Percentiles rank a stretch among this genome's conserved stretches.
Evolutionary conservation across 2,329 filamentous ascomycete species (phyloP).

Genomic region (Stagonosporopsis vannaccii): DNA sequence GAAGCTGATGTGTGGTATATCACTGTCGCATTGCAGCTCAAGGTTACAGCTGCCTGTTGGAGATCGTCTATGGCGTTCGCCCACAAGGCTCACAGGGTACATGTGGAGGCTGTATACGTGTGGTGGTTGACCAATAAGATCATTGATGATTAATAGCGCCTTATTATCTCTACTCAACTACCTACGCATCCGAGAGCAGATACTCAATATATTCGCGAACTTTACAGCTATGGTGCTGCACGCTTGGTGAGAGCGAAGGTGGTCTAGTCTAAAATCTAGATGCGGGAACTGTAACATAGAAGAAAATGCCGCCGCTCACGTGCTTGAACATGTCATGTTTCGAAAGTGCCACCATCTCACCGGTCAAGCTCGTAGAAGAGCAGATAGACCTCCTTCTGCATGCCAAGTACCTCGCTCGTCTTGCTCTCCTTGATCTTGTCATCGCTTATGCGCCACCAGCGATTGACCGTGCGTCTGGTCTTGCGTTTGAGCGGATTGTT

Average conservation of each 20-base stretch:
- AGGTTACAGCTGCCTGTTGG: slow-evolving; percentile 3
- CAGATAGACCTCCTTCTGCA: slow-evolving; percentile 96
- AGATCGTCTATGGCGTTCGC: neutral
- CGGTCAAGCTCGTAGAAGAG: slow-evolving; percentile 89
- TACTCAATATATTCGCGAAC: neutral
- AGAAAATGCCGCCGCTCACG: neutral
- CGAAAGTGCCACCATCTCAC: neutral
- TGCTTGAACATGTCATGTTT: neutral
- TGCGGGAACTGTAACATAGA: neutral
- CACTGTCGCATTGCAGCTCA: slow-evolving; percentile 33
- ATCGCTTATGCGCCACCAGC: slow-evolving; percentile 98
- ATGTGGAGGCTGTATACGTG: slow-evolving; percentile 24
- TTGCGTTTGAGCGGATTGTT: slow-evolving; percentile 59
- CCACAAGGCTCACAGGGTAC: slow-evolving; percentile 9
- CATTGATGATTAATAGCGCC: slow-evolving; percentile 29
- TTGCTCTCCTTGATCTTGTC: slow-evolving; percentile 96
- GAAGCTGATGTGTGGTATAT: neutral
- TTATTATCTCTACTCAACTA: neutral
- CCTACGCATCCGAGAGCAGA: no score
- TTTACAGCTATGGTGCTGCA: neutral
- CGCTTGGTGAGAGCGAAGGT: slow-evolving; percentile 3
- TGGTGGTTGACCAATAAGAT: slow-evolving; percentile 26
- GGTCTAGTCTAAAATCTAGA: slow-evolving; percentile 12
- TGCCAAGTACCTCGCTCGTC: slow-evolving; percentile 86
- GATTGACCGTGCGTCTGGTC: slow-evolving; percentile 67